These are phyloP conservation scores for Trichosanthes truncata DNA, from an alignment of 306 rosid genomes.

Conservation along the genomic window DNA sequence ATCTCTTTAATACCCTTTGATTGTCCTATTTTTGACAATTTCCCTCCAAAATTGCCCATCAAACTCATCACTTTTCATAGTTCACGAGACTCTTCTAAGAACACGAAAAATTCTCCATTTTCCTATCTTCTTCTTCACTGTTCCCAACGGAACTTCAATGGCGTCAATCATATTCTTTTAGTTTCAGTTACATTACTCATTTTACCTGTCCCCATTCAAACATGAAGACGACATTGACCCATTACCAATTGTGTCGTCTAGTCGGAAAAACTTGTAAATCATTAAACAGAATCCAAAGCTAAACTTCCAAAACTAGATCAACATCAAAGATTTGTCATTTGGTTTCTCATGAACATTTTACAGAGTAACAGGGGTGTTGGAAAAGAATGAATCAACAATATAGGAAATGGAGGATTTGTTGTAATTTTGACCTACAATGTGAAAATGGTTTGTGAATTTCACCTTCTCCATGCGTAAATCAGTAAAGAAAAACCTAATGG, in stretches of 20 bases:
- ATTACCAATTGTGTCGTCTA: neutral
- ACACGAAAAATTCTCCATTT: no score
- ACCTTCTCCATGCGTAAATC: no score
- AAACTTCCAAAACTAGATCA: neutral
- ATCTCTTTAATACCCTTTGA: no score
- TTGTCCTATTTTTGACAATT: no score
- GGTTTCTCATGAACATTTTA: neutral
- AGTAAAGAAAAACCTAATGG: no score
- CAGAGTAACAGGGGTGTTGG: neutral
- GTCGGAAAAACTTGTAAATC: no score
- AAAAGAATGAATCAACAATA: neutral
- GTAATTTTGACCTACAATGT: neutral
- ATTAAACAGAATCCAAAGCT: no score
- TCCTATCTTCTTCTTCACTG: neutral
- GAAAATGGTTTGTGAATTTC: no score
- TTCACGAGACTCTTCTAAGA: neutral
- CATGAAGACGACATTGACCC: neutral
- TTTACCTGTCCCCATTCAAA: neutral
- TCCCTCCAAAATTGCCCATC: no score
- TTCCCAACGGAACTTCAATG: neutral
- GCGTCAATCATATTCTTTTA: neutral
- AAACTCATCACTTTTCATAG: neutral
- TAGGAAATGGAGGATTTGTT: neutral
- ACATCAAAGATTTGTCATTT: neutral
- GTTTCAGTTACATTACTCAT: neutral